phyloP scores from a whole-genome alignment of 2,329 filamentous ascomycete genomes.

The Elsinoe perseae region DNA sequence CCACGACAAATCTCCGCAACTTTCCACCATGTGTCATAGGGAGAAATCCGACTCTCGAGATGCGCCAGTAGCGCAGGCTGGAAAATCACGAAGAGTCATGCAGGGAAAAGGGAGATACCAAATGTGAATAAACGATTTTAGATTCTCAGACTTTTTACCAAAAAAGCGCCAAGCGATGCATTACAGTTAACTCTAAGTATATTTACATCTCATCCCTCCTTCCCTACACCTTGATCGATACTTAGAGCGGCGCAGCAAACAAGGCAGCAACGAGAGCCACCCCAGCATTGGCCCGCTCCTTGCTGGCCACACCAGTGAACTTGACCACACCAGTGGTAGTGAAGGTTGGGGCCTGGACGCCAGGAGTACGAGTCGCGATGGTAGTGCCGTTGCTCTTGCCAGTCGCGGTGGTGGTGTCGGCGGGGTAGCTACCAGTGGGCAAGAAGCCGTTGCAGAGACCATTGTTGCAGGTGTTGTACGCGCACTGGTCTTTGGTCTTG shows the following conservation, averaged over 20 bases:
- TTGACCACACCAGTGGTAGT: neutral
- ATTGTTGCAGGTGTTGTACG: constrained; percentile 24
- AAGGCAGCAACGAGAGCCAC: neutral
- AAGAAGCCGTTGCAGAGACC: constrained; percentile 23
- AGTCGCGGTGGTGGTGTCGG: neutral
- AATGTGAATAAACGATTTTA: constrained; percentile 9
- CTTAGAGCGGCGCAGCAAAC: constrained; percentile 1
- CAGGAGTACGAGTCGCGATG: neutral
- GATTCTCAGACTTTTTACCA: neutral
- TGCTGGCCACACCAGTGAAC: constrained; percentile 7
- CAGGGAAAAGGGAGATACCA: constrained; percentile 1
- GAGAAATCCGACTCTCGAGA: neutral
- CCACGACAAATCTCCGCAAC: no score
- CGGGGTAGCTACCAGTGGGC: constrained; percentile 10
- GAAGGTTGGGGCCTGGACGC: no score
- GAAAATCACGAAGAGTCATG: neutral
- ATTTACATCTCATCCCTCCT: neutral
- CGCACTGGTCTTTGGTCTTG: constrained; percentile 22
- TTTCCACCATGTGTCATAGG: no score
- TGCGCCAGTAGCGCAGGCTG: no score
- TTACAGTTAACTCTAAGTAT: constrained; percentile 2
- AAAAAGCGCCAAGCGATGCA: neutral
- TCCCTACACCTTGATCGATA: neutral
- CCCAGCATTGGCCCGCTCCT: constrained; percentile 8
- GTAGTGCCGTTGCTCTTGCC: neutral